These are phyloP conservation scores for Calamus simplicifolius DNA, from an alignment of 176 grass and related monocot genomes.

Conservation along the genomic window DNA sequence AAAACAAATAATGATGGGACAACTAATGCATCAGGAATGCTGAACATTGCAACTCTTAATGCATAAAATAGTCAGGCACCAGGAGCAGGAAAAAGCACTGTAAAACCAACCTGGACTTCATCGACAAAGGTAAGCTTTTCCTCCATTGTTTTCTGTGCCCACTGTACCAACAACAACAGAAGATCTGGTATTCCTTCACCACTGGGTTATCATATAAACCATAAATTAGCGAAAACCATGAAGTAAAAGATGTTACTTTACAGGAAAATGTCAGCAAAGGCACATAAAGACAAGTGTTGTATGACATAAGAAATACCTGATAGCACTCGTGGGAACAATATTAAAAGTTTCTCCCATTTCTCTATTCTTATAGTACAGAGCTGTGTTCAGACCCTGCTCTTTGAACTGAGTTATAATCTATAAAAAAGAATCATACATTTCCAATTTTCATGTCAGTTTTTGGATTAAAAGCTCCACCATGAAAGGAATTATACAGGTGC, in stretches of 20 bases:
- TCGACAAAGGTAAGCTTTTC: slow-evolving; percentile 85
- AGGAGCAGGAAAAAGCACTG: neutral
- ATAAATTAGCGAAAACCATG: too few species aligned
- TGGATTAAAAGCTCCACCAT: too few species aligned
- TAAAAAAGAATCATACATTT: too few species aligned
- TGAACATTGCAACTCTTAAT: too few species aligned
- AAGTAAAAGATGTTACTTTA: too few species aligned
- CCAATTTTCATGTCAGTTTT: too few species aligned
- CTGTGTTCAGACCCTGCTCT: slow-evolving; percentile 94
- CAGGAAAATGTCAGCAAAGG: neutral
- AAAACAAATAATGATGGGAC: neutral
- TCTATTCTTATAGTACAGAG: slow-evolving; percentile 93
- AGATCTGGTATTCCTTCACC: slow-evolving; percentile 97
- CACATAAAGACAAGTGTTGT: neutral
- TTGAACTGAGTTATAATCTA: slow-evolving; percentile 86
- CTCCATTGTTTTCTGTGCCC: slow-evolving; percentile 92
- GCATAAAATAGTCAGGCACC: too few species aligned
- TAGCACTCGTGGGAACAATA: slow-evolving; percentile 94
- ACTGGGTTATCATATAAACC: slow-evolving; percentile 23
- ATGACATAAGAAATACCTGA: slow-evolving; percentile 39
- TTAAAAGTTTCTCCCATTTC: slow-evolving; percentile 86
- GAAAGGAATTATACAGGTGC: too few species aligned
- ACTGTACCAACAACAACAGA: slow-evolving; percentile 80
- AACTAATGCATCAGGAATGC: too few species aligned
- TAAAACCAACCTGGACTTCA: slow-evolving; percentile 70